Base-by-base conservation (phyloP, 177 flowering plant genomes). In the Vitis hybrid region DNA sequence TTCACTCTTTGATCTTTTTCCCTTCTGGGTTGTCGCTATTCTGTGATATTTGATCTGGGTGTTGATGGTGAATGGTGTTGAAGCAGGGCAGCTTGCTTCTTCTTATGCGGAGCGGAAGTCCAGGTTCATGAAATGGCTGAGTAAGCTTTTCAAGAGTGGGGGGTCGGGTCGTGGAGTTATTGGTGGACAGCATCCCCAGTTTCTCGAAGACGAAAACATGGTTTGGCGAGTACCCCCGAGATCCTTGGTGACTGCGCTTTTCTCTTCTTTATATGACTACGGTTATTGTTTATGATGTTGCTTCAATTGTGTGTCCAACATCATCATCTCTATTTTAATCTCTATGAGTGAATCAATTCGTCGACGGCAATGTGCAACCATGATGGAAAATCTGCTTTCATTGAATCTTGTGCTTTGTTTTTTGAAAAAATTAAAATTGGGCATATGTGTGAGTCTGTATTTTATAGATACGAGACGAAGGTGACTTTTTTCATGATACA, bases 81-180 rank as follows among this genome's bases (percentile, higher is more conserved):
- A 71, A 82, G 77, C 90, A 89, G 92, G 94, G 74, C 79, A 82
- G 59, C 71, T 82, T 82, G 80, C 71, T 73, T 81, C 91, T 70
- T 83, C 92, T 0, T 41, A 79, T 79, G 74, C 84, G 67, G 96
- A 88, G 75, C 84, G 84, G 64, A 91, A 86, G 61, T 90, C 91
- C 11, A 73, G 93, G 17, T 76, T 91, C 59, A 85, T 93, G 92
- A 95, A 79, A 83, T 93, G 99, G 99, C 75, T 94, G 63, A 70
- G 89, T 75, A 93, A 88, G 85, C 32, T 94, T 24, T 94, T 94
- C 67, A 89, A 88, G 60, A 78, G 82, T 18, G 88, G 90, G 46
- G 73, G 70, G 1, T 65, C 63, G 0, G 69, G 55, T 6, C 3
- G 75, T n/a, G 57, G 58, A 32, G 63, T 49, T 61, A 56, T 66